Base-by-base conservation (phyloP, 2,329 filamentous ascomycete genomes). In the Fusarium solani-melongenae region DNA sequence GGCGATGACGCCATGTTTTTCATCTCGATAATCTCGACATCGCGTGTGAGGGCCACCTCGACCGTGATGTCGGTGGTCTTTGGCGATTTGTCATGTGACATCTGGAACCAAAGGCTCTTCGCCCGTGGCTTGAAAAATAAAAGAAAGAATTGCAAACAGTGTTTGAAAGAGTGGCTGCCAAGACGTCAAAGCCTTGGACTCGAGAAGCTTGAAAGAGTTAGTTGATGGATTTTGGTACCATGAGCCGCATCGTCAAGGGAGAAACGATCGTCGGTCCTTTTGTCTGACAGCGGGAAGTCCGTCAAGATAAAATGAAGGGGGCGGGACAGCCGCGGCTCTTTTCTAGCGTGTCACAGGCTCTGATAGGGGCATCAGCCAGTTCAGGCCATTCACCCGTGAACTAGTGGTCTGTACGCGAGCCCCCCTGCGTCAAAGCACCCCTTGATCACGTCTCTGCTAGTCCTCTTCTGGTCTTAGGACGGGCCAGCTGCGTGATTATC, bases 11-110 rank as follows among this genome's bases (percentile, higher is more conserved):
- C 60, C 70, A 72, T 73, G 29, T 73, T 49, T 22, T 41, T 70
- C 70, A 72, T 62, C 38, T 72, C 70, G 8, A 72, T 72, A 15
- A 72, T 59, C 29, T 72, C 70, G 29, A 72, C 70, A 72, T 72
- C 70, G 44, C 70, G 70, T 3, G 70, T 56, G 36, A 72, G 70
- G 8, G 69, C 70, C 56, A 72, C 70, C 31, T 72, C 70, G 70
- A 72, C 70, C 38, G 66, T 72, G 51, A 72, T 72, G 66, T 72
- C 70, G 57, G 70, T 72, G 31, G 70, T 72, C 34, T 73, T 72
- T 10, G 62, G 67, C 11, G 39, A 31, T n/a, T 56, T 70, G 9
- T 72, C 70, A 49, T 72, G 70, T 57, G 70, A 70, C 70, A 73
- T 73, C 5, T 10, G 27, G 51, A 24, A 20, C 51, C 11, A 15